These are phyloP conservation scores for Eucalyptus grandis DNA, from an alignment of 345 rosid genomes.

Conservation along the genomic window DNA sequence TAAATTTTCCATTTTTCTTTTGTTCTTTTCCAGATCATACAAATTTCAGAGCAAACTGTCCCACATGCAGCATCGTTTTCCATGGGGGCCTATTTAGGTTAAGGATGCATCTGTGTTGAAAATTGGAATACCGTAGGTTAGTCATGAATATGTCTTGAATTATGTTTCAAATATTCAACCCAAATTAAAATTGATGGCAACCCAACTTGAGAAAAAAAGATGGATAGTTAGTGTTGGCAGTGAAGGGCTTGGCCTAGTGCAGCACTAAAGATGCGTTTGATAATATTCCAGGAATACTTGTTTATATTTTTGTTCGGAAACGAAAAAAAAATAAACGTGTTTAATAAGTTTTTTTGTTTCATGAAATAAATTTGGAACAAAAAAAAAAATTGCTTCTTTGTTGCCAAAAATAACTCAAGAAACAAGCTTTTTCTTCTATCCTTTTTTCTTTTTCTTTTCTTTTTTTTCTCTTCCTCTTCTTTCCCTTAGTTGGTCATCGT, in stretches of 20 bases:
- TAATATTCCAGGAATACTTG: fast-evolving
- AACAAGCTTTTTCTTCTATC: no score
- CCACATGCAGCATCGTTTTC: background rate
- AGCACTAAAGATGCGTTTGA: fast-evolving
- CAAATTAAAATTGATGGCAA: no score
- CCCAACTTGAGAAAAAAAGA: no score
- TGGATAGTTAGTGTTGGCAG: no score
- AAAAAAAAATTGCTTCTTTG: fast-evolving
- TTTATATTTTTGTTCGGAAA: no score
- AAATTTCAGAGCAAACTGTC: background rate
- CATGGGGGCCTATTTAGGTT: background rate
- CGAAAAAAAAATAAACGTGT: fast-evolving
- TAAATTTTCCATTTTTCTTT: background rate
- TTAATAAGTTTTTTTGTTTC: no score
- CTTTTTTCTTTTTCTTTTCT: no score
- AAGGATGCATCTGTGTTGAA: background rate
- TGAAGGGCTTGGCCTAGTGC: no score
- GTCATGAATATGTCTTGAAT: background rate
- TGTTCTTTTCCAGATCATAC: background rate
- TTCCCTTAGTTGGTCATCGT: fast-evolving
- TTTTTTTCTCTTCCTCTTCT: no score
- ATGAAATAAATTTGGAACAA: fast-evolving
- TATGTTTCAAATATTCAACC: no score
- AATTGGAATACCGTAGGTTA: background rate
- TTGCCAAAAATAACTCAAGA: no score